Conservation (phyloP, 352 stramenopile genomes). For the Globisporangium spinosum region DNA sequence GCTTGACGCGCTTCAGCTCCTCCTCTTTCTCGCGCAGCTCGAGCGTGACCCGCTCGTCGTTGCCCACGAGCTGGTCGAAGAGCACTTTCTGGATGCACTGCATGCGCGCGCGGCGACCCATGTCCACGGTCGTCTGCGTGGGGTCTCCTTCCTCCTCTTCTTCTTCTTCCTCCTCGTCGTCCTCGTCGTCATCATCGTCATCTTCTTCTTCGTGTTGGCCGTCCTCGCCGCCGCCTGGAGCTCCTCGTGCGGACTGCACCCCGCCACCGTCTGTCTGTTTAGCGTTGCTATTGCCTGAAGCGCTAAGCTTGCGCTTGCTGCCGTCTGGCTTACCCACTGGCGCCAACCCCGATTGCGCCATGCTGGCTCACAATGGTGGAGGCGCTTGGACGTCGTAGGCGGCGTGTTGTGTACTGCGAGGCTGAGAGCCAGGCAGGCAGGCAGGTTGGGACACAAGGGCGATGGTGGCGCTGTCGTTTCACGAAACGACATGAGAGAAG, state of each 20-base stretch:
- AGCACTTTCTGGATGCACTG: constrained; percentile 85
- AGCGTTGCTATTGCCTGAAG: not conserved
- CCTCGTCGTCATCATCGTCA: constrained; percentile 34
- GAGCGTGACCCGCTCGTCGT: constrained; percentile 65
- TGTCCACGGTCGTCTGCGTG: constrained; percentile 83
- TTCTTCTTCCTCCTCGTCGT: constrained; percentile 46
- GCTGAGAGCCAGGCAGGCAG: not conserved
- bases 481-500: not conserved
- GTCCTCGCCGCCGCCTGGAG: not conserved
- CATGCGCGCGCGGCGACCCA: constrained; percentile 74
- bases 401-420: not conserved
- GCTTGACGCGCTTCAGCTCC: constrained; percentile 61
- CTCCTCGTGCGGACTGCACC: not conserved
- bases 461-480: not conserved
- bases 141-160: constrained; percentile 58
- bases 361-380: not conserved
- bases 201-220: constrained; percentile 32
- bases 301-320: not conserved
- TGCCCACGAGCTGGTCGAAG: constrained; percentile 73
- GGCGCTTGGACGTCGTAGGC: not conserved
- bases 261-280: not conserved
- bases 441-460: not conserved
- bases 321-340: not conserved
- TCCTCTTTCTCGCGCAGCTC: constrained; percentile 80
- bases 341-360: not conserved